These are phyloP conservation scores for Penstemon barbatus DNA, from an alignment of 257 asterid genomes.

Conservation along the genomic window DNA sequence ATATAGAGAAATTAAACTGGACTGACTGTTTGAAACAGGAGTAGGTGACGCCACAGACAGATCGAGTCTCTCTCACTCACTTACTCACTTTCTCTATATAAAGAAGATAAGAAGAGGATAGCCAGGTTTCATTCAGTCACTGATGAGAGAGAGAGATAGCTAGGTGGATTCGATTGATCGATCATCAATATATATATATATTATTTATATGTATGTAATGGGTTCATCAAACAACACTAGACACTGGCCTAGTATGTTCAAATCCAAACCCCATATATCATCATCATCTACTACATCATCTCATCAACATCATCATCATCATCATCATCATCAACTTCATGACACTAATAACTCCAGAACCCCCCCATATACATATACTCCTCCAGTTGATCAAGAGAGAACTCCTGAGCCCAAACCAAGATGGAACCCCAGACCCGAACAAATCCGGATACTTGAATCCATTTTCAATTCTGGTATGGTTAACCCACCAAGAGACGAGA, in stretches of 20 bases:
- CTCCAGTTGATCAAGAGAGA: conserved; percentile 37
- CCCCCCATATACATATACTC: no score
- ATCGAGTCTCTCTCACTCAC: no score
- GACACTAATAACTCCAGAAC: no score
- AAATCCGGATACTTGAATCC: conserved; percentile 77
- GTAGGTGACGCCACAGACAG: conserved; percentile 18
- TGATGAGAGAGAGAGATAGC: neutral
- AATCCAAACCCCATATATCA: conserved; percentile 44
- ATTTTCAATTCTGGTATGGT: conserved; percentile 97
- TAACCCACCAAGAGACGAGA: conserved; percentile 93
- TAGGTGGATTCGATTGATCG: no score
- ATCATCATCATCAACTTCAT: no score
- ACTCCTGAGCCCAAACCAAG: conserved; percentile 94
- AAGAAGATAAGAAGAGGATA: conserved; percentile 30
- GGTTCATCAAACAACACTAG: conserved; percentile 48
- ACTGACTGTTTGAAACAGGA: conserved; percentile 26
- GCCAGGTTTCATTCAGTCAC: neutral
- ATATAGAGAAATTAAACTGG: neutral
- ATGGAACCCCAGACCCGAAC: conserved; percentile 97
- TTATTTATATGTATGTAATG: conserved; percentile 31
- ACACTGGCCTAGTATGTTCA: conserved; percentile 75
- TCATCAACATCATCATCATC: no score
- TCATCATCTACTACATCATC: no score
- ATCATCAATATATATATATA: no score
- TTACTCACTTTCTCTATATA: neutral